Evolutionary conservation across 768 basidiomycete genomes (phyloP).

Genomic region (Clitopilus passeckerianus): DNA sequence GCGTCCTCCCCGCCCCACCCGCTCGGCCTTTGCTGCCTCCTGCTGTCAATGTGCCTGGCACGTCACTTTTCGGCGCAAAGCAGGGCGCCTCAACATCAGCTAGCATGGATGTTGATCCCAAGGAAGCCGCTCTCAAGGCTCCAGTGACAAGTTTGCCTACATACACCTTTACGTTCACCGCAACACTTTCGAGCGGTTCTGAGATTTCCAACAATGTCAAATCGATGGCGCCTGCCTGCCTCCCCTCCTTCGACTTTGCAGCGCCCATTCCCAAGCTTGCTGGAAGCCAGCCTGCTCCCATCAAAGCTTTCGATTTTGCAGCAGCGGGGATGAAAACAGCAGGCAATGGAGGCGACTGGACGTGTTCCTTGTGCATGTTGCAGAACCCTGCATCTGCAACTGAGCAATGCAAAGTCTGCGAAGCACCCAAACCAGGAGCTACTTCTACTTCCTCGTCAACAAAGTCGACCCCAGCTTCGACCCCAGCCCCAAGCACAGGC

Average conservation of each 20-base stretch:
- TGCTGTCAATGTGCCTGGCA: background rate
- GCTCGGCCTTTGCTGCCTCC: constrained; percentile 9
- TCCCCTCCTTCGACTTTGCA: constrained; percentile 41
- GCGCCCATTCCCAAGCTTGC: constrained; percentile 4
- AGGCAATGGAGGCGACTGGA: constrained; percentile 38
- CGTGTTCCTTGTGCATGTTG: constrained; percentile 13
- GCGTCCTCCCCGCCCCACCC: constrained; percentile 17
- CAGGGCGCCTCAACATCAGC: background rate
- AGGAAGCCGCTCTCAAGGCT: constrained; percentile 23
- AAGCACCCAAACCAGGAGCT: constrained; percentile 26
- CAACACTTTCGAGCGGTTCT: constrained; percentile 13
- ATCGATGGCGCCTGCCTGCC: constrained; percentile 28
- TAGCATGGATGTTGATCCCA: constrained; percentile 14
- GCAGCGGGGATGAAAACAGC: constrained; percentile 51
- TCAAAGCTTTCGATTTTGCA: constrained; percentile 53
- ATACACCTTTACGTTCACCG: constrained; percentile 26
- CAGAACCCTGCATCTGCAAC: constrained; percentile 30
- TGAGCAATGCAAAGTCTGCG: constrained; percentile 35
- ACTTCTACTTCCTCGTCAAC: background rate
- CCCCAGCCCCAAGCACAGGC: too few relatives aligned
- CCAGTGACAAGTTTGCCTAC: constrained; percentile 26
- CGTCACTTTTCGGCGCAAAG: background rate
- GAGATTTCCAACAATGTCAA: constrained; percentile 29
- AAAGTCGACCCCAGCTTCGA: too few relatives aligned
- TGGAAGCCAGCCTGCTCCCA: constrained; percentile 9